Evolutionary conservation across 176 grass and related monocot species (phyloP).

Genomic region (Zoysia japonica): DNA sequence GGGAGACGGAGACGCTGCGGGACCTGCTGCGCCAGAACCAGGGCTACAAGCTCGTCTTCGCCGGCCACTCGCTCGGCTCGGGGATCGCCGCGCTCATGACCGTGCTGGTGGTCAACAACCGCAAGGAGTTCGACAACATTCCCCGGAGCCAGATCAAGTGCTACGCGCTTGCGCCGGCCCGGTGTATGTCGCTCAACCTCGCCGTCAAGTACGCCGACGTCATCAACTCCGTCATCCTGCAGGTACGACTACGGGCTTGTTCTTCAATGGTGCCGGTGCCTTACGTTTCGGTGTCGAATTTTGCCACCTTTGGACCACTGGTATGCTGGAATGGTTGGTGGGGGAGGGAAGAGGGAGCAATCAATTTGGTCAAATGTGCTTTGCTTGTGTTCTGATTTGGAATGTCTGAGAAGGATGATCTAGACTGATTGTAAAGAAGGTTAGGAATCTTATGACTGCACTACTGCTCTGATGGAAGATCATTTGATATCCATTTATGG

Average conservation of each 20-base stretch:
- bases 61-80: conserved; percentile 91
- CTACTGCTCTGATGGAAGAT: neutral
- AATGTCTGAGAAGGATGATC: conserved; percentile 11
- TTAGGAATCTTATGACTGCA: conserved; percentile 26
- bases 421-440: conserved; percentile 44
- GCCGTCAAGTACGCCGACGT: conserved; percentile 98
- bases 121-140: conserved; percentile 56
- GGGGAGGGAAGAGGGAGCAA: neutral
- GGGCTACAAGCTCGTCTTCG: conserved; percentile 67
- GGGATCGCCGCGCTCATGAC: conserved; percentile 89
- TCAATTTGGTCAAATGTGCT: conserved; percentile 38
- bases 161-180: conserved; percentile 80
- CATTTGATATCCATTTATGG: neutral
- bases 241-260: conserved; percentile 42
- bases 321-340: neutral
- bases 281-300: neutral
- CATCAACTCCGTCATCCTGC: conserved; percentile 86
- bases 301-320: neutral
- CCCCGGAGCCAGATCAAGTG: conserved; percentile 63
- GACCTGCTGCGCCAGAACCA: conserved; percentile 41
- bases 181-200: conserved; percentile 98
- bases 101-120: conserved; percentile 79
- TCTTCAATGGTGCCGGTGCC: too few species aligned
- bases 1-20: conserved; percentile 59
- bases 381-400: conserved; percentile 34